Percentiles rank a stretch among this genome's conserved stretches.
These are phyloP conservation scores for Penicillium soppii DNA, from an alignment of 495 filamentous ascomycete genomes.

Conservation along the genomic window DNA sequence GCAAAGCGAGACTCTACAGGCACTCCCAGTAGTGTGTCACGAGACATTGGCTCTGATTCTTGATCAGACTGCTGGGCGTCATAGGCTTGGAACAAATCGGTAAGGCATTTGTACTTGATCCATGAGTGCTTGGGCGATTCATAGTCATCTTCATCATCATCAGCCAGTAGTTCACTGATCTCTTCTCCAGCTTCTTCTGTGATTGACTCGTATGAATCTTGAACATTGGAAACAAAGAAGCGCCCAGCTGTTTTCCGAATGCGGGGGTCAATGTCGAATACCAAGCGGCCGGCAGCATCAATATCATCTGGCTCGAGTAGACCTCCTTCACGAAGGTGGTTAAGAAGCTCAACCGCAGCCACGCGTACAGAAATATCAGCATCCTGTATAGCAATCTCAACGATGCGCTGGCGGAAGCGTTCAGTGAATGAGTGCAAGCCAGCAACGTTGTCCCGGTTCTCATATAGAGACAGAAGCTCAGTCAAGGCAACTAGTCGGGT, in stretches of 20 bases:
- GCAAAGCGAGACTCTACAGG: slow-evolving; percentile 74
- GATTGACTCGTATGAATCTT: slow-evolving; percentile 75
- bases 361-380: slow-evolving; percentile 74
- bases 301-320: slow-evolving; percentile 89
- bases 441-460: slow-evolving; percentile 69
- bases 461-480: slow-evolving; percentile 74
- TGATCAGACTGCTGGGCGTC: slow-evolving; percentile 55
- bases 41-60: slow-evolving; percentile 34
- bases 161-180: slow-evolving; percentile 62
- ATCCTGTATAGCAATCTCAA: slow-evolving; percentile 89
- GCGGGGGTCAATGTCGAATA: slow-evolving; percentile 81
- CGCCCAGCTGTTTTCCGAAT: slow-evolving; percentile 83
- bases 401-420: slow-evolving; percentile 78
- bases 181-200: slow-evolving; percentile 85
- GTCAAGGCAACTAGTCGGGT: slow-evolving; percentile 77
- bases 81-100: slow-evolving; percentile 77
- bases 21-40: slow-evolving; percentile 39
- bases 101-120: slow-evolving; percentile 88
- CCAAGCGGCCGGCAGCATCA: slow-evolving; percentile 75
- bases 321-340: slow-evolving; percentile 76
- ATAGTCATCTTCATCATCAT: slow-evolving; percentile 68
- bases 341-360: slow-evolving; percentile 73
- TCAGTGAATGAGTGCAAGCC: slow-evolving; percentile 86
- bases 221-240: slow-evolving; percentile 85
- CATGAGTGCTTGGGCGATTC: slow-evolving; percentile 74